Conservation (phyloP, 495 filamentous ascomycete species). For the Aspergillus nidulans region DNA sequence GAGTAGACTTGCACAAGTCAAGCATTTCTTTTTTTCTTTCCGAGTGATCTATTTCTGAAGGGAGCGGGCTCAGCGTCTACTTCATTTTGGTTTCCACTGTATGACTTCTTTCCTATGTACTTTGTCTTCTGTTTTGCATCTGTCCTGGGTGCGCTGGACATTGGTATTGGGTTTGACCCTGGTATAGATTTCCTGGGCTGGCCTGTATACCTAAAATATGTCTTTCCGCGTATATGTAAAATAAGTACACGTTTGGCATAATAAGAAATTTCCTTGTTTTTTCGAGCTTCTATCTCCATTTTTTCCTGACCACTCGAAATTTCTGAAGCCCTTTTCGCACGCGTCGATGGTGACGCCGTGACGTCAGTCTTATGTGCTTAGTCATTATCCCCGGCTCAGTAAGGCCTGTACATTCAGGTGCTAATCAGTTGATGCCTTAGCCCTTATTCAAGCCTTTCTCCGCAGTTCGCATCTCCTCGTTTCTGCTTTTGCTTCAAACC, state of each 20-base stretch:
- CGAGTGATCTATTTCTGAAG: constrained; percentile 28
- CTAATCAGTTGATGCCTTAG: constrained; percentile 10
- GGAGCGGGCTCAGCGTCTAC: constrained; percentile 28
- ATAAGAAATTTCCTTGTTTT: constrained; percentile 6
- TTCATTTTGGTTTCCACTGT: constrained; percentile 23
- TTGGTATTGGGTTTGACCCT: constrained; percentile 17
- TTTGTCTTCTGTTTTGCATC: constrained; percentile 20
- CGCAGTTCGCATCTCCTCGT: constrained; percentile 15
- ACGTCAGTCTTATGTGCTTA: constrained; percentile 19
- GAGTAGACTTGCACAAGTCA: constrained; percentile 34
- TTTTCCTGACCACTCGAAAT: neutral
- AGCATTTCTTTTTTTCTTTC: constrained; percentile 21
- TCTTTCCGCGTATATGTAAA: constrained; percentile 22
- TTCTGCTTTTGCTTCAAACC: constrained; percentile 12
- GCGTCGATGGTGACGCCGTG: neutral
- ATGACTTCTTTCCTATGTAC: constrained; percentile 31
- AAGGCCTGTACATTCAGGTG: no score
- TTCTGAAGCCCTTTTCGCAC: neutral
- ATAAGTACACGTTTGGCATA: constrained; percentile 21
- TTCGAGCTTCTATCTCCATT: neutral
- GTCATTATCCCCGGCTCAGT: constrained; percentile 23
- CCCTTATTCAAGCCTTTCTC: constrained; percentile 14
- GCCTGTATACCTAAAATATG: constrained; percentile 22
- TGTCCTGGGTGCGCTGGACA: constrained; percentile 27
- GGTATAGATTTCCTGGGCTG: constrained; percentile 14